Percentiles rank a stretch among this genome's conserved stretches.
Evolutionary conservation across 2,329 filamentous ascomycete species (phyloP).

Genomic region (Ophiostoma populinum): DNA sequence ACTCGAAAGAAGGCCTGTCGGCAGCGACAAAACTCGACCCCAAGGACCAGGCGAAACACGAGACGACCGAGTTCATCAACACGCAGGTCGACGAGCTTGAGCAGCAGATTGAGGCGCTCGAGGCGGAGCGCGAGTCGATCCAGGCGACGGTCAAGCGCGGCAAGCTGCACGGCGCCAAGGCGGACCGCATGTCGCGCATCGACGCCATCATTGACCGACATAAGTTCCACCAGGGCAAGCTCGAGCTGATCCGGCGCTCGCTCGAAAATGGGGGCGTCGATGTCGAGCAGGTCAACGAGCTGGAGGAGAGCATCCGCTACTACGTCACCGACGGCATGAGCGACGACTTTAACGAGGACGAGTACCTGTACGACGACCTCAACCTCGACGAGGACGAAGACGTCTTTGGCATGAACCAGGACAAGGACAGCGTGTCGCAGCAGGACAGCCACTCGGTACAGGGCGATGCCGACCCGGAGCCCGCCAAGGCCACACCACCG

Average conservation of each 20-base stretch:
- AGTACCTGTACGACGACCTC: conserved; percentile 87
- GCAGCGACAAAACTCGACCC: conserved; percentile 87
- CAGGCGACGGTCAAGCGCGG: conserved; percentile 87
- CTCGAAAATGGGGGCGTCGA: conserved; percentile 89
- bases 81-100: conserved; percentile 84
- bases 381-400: conserved; percentile 87
- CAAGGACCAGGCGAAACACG: conserved; percentile 89
- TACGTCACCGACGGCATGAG: conserved; percentile 85
- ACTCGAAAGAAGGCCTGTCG: conserved; percentile 92
- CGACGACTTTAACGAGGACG: conserved; percentile 83
- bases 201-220: conserved; percentile 74
- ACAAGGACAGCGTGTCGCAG: conserved; percentile 80
- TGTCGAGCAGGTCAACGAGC: conserved; percentile 65
- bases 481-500: conserved; percentile 28
- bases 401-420: conserved; percentile 60
- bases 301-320: conserved; percentile 87
- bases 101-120: conserved; percentile 78
- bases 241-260: conserved; percentile 78
- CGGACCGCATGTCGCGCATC: conserved; percentile 75
- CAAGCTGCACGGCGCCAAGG: conserved; percentile 70
- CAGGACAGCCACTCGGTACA: conserved; percentile 88
- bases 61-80: conserved; percentile 72
- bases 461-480: conserved; percentile 56
- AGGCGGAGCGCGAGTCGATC: conserved; percentile 76
- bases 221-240: conserved; percentile 88